A percentile compares a stretch with the other conserved stretches of the same genome.
Evolutionary conservation across 2,329 filamentous ascomycete genomes (phyloP).

Genomic region (Penicillium italicum): DNA sequence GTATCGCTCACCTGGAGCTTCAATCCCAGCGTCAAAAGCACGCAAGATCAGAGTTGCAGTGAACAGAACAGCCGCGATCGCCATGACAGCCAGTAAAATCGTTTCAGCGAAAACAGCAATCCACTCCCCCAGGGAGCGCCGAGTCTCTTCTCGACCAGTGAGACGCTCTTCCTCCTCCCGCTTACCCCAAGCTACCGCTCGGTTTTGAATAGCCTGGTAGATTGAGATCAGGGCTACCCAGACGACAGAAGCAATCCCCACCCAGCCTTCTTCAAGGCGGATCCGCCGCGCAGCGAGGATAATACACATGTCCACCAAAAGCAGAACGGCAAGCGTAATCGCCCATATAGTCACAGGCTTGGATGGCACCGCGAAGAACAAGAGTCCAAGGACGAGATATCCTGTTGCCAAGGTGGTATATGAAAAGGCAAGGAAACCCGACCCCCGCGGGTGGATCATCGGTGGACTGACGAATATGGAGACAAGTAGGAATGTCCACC

Average conservation of each 20-base stretch:
- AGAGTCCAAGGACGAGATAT: constrained; percentile 69
- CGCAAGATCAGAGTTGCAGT: constrained; percentile 77
- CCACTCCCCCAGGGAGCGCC: constrained; percentile 81
- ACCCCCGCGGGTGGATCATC: constrained; percentile 77
- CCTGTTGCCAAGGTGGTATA: constrained; percentile 75
- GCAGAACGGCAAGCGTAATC: constrained; percentile 61
- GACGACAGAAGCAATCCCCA: constrained; percentile 78
- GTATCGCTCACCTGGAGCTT: constrained; percentile 69
- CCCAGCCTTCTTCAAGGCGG: constrained; percentile 81
- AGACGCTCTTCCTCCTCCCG: constrained; percentile 86
- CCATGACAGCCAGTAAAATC: constrained; percentile 65
- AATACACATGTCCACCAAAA: constrained; percentile 73
- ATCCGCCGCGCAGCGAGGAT: constrained; percentile 71
- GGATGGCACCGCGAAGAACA: constrained; percentile 87
- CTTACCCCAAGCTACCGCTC: constrained; percentile 87
- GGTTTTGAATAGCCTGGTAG: constrained; percentile 76
- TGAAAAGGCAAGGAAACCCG: constrained; percentile 86
- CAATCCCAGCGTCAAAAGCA: constrained; percentile 70
- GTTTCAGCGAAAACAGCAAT: constrained; percentile 72
- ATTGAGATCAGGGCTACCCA: constrained; percentile 77
- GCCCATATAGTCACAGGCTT: constrained; percentile 72
- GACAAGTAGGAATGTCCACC: constrained; percentile 89
- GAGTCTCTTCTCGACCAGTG: constrained; percentile 81
- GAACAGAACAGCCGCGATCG: constrained; percentile 67
- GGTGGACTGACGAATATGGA: constrained; percentile 88